Evolutionary conservation across 495 filamentous ascomycete genomes (phyloP).

Genomic region (Hypomontagnella submonticulosa): DNA sequence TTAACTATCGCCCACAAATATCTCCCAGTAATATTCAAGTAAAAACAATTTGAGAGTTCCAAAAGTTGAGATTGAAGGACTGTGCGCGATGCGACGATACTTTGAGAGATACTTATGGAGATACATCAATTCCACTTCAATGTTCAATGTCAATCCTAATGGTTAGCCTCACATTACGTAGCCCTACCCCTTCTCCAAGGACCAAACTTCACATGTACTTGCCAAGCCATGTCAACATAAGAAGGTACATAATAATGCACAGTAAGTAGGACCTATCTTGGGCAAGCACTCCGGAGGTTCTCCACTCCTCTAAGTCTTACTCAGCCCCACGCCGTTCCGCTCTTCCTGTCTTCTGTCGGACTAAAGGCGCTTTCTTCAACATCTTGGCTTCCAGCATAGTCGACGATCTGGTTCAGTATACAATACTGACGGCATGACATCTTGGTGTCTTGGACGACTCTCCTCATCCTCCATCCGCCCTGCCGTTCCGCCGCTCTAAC

Average conservation of each 20-base stretch:
- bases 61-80: not conserved
- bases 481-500: not conserved
- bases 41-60: not conserved
- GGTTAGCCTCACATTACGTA: conserved; percentile 39
- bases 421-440: conserved; percentile 31
- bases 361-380: conserved; percentile 28
- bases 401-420: conserved; percentile 30
- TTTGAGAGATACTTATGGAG: not conserved
- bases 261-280: conserved; percentile 1
- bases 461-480: too few relatives aligned
- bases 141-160: too few relatives aligned
- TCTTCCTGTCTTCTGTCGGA: conserved; percentile 28
- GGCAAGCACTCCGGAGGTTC: conserved; percentile 6
- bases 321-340: conserved; percentile 41
- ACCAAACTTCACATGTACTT: not conserved
- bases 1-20: conserved; percentile 30
- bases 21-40: not conserved
- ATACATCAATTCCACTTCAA: too few relatives aligned
- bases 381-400: conserved; percentile 25
- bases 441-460: not conserved
- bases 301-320: conserved; percentile 10
- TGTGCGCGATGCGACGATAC: conserved; percentile 5
- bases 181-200: conserved; percentile 12
- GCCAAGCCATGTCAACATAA: too few relatives aligned
- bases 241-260: too few relatives aligned